Evolutionary conservation across 2,329 filamentous ascomycete genomes (phyloP).

Genomic region (Davidsoniella virescens): DNA sequence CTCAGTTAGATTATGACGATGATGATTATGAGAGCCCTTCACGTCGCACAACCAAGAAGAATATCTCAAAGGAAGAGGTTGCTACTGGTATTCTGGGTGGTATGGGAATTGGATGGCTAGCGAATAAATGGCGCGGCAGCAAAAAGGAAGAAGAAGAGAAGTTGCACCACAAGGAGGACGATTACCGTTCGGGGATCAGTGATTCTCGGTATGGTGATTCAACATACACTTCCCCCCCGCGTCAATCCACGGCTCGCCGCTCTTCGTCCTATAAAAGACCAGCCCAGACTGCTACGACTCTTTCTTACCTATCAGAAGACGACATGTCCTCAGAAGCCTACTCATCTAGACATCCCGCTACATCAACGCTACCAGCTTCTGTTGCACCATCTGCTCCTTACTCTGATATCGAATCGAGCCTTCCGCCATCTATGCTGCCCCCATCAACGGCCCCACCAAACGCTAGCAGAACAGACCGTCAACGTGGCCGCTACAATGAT

Average conservation of each 20-base stretch:
- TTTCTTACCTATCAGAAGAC: slow-evolving; percentile 6
- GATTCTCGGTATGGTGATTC: slow-evolving; percentile 55
- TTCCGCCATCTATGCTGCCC: neutral
- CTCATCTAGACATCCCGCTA: neutral
- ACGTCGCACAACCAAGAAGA: slow-evolving; percentile 25
- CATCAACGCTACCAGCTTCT: slow-evolving; percentile 3
- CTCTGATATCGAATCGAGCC: slow-evolving; percentile 3
- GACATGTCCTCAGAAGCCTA: neutral
- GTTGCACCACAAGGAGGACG: slow-evolving; percentile 29
- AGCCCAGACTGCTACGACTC: slow-evolving; percentile 5
- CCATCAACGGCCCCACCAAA: slow-evolving; percentile 8
- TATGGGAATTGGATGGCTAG: slow-evolving; percentile 52
- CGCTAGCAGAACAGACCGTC: slow-evolving; percentile 5
- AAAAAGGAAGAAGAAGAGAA: slow-evolving; percentile 32
- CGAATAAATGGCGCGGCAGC: slow-evolving; percentile 46
- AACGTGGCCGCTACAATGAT: slow-evolving; percentile 7
- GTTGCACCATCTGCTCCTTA: slow-evolving; percentile 1
- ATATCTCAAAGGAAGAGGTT: slow-evolving; percentile 18
- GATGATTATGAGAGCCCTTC: slow-evolving; percentile 35
- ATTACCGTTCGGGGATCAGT: slow-evolving; percentile 41
- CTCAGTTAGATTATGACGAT: slow-evolving; percentile 19
- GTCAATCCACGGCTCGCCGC: slow-evolving; percentile 14
- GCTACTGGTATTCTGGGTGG: slow-evolving; percentile 29
- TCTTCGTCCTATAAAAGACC: neutral
- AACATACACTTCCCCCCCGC: slow-evolving; percentile 27